phyloP scores from a whole-genome alignment of 345 rosid genomes.

The Toxicodendron radicans region DNA sequence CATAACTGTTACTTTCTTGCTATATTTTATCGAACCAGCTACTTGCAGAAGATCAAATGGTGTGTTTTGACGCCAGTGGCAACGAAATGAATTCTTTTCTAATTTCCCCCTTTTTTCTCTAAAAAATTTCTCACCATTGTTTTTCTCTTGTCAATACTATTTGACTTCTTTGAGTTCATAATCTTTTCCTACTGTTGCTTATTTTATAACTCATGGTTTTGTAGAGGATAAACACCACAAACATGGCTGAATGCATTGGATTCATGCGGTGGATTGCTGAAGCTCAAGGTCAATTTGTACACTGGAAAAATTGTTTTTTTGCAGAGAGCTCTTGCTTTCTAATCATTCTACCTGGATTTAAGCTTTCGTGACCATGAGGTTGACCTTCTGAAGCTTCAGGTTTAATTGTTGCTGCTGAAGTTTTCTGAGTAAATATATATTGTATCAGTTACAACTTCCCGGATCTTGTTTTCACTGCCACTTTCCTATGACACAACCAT shows the following conservation, averaged over 20 bases:
- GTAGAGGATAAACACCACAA: slow-evolving; percentile 22
- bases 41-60: no score
- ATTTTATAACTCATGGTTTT: not conserved
- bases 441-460: not conserved
- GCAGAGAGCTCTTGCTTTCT: not conserved
- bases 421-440: no score
- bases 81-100: no score
- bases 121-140: not conserved
- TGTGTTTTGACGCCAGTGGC: no score
- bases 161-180: not conserved
- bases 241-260: not conserved
- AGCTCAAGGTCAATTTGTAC: slow-evolving; percentile 2
- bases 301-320: not conserved
- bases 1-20: no score
- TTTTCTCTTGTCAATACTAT: not conserved
- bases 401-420: not conserved
- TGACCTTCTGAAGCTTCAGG: slow-evolving; percentile 3
- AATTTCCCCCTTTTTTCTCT: no score
- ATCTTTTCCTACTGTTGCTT: not conserved
- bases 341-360: not conserved
- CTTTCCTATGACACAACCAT: not conserved
- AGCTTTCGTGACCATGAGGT: not conserved
- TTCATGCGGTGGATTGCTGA: slow-evolving; percentile 1
- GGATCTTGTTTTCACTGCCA: not conserved
- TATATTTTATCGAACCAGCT: no score